Evolutionary conservation across 148 eudicot species (phyloP).

Genomic region (Arbutus unedo): DNA sequence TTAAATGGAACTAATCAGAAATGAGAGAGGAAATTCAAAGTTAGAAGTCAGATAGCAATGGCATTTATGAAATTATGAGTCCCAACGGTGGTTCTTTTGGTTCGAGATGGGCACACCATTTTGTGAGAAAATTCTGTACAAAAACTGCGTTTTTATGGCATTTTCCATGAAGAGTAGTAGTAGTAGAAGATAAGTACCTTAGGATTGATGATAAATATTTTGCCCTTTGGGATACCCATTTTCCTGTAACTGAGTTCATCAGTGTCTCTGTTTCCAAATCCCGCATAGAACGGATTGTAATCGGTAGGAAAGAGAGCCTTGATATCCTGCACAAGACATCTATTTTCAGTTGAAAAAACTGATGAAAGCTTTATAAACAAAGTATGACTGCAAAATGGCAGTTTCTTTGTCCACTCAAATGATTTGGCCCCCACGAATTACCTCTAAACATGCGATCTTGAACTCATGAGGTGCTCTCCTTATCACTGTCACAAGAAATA

Average conservation of each 20-base stretch:
- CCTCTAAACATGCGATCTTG: slow-evolving; percentile 99
- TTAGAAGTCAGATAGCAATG: neutral
- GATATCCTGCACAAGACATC: slow-evolving; percentile 61
- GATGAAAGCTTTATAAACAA: neutral
- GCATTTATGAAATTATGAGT: neutral
- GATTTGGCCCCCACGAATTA: slow-evolving; percentile 22
- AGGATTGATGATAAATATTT: slow-evolving; percentile 94
- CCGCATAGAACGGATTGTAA: slow-evolving; percentile 97
- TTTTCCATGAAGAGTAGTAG: neutral
- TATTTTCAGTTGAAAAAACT: neutral
- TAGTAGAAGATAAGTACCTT: slow-evolving; percentile 47
- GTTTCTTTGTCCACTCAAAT: slow-evolving; percentile 2
- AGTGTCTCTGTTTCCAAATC: slow-evolving; percentile 96
- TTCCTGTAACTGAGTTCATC: slow-evolving; percentile 95
- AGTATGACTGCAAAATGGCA: neutral
- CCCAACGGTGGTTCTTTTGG: neutral
- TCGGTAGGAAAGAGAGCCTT: slow-evolving; percentile 92
- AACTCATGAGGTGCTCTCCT: slow-evolving; percentile 99
- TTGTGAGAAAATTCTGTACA: neutral
- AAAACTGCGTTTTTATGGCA: neutral
- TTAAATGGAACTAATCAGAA: slow-evolving; percentile 14
- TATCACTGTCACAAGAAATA: slow-evolving; percentile 59
- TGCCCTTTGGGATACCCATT: slow-evolving; percentile 94
- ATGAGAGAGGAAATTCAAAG: neutral
- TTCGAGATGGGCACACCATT: neutral